Evolutionary conservation across 495 filamentous ascomycete genomes (phyloP).

Genomic region (Hypoxylon lienhwacheense): DNA sequence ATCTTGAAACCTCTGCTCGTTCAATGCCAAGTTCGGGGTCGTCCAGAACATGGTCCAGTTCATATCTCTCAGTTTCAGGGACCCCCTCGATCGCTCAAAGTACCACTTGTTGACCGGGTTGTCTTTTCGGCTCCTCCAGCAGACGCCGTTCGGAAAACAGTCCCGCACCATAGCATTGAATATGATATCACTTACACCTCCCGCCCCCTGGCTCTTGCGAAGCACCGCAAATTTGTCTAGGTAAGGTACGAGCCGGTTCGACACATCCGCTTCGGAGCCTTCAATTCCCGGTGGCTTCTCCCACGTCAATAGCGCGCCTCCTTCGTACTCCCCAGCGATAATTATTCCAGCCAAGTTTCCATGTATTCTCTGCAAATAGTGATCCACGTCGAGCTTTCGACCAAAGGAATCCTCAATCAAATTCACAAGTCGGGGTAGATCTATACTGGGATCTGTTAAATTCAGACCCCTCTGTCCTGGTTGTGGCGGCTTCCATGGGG

Average conservation of each 20-base stretch:
- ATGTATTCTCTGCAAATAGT: slow-evolving; percentile 78
- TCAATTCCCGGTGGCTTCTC: slow-evolving; percentile 68
- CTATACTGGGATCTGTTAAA: slow-evolving; percentile 76
- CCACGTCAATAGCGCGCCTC: slow-evolving; percentile 93
- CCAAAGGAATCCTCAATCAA: slow-evolving; percentile 95
- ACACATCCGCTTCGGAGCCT: slow-evolving; percentile 55
- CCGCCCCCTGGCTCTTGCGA: slow-evolving; percentile 82
- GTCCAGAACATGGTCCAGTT: slow-evolving; percentile 99
- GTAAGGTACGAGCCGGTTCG: slow-evolving; percentile 77
- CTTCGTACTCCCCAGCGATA: slow-evolving; percentile 95
- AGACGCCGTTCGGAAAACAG: slow-evolving; percentile 79
- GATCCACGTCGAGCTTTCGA: slow-evolving; percentile 75
- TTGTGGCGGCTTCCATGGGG: slow-evolving; percentile 67
- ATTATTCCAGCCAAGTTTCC: slow-evolving; percentile 84
- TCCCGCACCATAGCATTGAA: slow-evolving; percentile 93
- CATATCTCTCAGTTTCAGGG: slow-evolving; percentile 72
- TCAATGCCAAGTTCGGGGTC: slow-evolving; percentile 58
- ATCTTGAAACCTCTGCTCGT: slow-evolving; percentile 64
- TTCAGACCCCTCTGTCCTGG: slow-evolving; percentile 55
- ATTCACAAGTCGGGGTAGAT: slow-evolving; percentile 76
- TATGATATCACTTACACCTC: slow-evolving; percentile 90
- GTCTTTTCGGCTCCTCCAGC: slow-evolving; percentile 77
- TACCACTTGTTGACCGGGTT: slow-evolving; percentile 96
- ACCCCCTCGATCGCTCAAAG: slow-evolving; percentile 84
- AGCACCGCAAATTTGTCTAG: slow-evolving; percentile 97